Percentiles rank a stretch among this genome's conserved stretches.
Evolutionary conservation across 1,284 basidiomycete genomes (phyloP).

Genomic region (Mycosarcoma mackinlayi): DNA sequence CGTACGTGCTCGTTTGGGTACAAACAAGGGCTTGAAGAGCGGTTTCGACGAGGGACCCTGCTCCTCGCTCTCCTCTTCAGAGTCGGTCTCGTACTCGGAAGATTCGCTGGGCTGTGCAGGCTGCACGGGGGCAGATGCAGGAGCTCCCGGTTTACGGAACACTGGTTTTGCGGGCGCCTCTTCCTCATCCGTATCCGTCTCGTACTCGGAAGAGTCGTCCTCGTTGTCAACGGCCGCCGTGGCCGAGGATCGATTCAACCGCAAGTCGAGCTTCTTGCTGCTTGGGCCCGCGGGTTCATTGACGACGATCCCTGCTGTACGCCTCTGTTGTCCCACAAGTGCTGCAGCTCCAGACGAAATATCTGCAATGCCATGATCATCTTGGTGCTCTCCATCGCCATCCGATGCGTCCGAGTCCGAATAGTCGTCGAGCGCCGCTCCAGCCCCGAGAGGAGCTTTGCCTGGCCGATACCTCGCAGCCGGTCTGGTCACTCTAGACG

Average conservation of each 20-base stretch:
- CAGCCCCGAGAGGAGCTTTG: constrained; percentile 55
- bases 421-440: constrained; percentile 23
- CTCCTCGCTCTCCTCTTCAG: constrained; percentile 68
- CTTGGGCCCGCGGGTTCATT: constrained; percentile 7
- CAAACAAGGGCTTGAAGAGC: constrained; percentile 85
- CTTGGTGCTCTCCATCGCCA: neutral
- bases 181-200: constrained; percentile 72
- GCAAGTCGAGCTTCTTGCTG: constrained; percentile 38
- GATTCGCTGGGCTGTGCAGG: constrained; percentile 8
- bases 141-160: constrained; percentile 38
- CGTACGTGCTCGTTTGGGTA: constrained; percentile 79
- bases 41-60: constrained; percentile 70
- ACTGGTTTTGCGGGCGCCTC: constrained; percentile 32
- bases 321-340: constrained; percentile 6
- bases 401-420: constrained; percentile 41
- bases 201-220: constrained; percentile 69
- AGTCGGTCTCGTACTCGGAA: constrained; percentile 74
- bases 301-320: constrained; percentile 21
- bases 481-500: constrained; percentile 45
- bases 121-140: constrained; percentile 2
- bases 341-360: constrained; percentile 19
- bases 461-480: constrained; percentile 65
- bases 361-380: constrained; percentile 3
- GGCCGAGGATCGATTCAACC: constrained; percentile 3
- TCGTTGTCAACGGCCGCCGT: neutral